phyloP scores from a whole-genome alignment of 192 early-diverging fungal genomes.

The Backusella luteola region DNA sequence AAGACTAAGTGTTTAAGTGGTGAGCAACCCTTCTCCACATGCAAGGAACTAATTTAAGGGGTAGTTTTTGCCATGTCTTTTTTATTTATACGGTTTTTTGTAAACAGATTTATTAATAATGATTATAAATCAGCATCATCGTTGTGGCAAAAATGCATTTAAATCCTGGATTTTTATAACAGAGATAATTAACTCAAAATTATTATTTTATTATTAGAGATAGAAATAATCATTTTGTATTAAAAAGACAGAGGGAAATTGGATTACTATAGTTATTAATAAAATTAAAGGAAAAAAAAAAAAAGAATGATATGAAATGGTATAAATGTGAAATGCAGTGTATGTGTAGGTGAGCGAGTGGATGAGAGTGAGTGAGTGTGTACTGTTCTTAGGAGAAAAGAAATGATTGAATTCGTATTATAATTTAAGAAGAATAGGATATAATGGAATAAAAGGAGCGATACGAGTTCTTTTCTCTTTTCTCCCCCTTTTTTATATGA shows the following conservation, averaged over 20 bases:
- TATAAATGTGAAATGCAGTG: background rate
- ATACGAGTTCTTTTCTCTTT: background rate
- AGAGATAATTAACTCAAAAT: background rate
- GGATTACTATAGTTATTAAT: background rate
- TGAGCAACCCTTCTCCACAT: background rate
- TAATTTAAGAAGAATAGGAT: background rate
- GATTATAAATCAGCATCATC: background rate
- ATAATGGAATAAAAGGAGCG: conserved; percentile 2
- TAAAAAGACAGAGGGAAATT: background rate
- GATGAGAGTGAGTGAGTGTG: background rate
- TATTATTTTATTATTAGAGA: background rate
- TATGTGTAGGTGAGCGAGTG: background rate
- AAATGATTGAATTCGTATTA: background rate
- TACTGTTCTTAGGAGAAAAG: background rate
- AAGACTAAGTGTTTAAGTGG: background rate
- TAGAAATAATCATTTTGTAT: background rate
- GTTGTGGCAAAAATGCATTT: background rate
- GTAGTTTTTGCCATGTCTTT: background rate
- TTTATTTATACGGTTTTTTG: background rate
- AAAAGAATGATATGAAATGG: background rate
- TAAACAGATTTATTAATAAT: background rate
- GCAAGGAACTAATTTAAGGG: background rate
- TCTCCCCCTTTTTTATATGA: background rate
- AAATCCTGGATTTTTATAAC: background rate
- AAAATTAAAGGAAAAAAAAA: background rate